Conservation (phyloP, 192 early-diverging fungal species). For the Coemansia sp. region DNA sequence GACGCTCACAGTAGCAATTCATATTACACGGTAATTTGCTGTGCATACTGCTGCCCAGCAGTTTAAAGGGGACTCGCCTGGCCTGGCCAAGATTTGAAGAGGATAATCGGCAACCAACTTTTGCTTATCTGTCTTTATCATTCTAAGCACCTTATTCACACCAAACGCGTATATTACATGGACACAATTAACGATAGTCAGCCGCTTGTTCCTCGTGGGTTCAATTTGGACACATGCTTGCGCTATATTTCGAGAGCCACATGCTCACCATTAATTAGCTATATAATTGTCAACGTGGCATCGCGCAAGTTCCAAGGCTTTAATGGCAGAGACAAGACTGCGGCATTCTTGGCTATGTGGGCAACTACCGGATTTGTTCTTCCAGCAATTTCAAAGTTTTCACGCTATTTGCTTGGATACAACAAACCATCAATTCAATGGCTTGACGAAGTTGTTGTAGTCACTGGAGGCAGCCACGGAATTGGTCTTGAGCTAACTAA, state of each 20-base stretch:
- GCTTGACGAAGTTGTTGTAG: constrained; percentile 37
- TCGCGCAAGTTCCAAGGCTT: constrained; percentile 11
- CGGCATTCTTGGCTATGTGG: constrained; percentile 32
- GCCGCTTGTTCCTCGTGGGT: constrained; percentile 46
- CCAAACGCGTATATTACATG: constrained; percentile 8
- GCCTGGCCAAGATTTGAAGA: too few relatives aligned
- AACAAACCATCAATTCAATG: constrained; percentile 21
- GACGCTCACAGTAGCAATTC: background rate
- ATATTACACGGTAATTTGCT: background rate
- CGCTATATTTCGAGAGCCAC: constrained; percentile 31
- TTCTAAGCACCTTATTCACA: background rate
- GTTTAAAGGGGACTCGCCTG: too few relatives aligned
- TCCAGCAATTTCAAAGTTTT: constrained; percentile 18
- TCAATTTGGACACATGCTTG: constrained; percentile 40
- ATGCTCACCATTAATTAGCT: constrained; percentile 40
- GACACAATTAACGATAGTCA: constrained; percentile 44
- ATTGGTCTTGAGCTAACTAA: constrained; percentile 37
- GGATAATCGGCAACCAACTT: too few relatives aligned
- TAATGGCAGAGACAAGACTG: constrained; percentile 20
- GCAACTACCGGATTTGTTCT: constrained; percentile 27
- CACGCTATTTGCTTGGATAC: constrained; percentile 10
- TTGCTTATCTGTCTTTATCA: background rate
- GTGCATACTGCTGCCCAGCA: background rate
- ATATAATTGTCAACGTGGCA: constrained; percentile 21
- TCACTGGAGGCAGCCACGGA: constrained; percentile 50